Base-by-base conservation (phyloP, 345 rosid genomes). In the Salix koriyanagi region DNA sequence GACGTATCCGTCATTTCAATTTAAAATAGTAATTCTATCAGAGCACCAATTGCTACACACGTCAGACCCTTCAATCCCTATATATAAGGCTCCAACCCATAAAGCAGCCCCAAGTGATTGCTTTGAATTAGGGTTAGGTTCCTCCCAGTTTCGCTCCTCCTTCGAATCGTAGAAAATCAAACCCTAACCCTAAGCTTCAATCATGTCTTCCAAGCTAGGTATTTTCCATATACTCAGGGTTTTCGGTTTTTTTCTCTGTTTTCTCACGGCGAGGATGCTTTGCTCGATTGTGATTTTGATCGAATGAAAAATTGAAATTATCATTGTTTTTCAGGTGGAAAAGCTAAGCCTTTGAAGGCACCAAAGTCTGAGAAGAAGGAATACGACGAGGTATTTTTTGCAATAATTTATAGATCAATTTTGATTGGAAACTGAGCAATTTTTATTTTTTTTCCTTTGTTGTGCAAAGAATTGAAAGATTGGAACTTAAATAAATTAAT, bases 311-410 rank as follows among this genome's bases (percentile, higher is more conserved):
- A 15, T 67, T 36, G 30, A 12, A 54, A 13, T 26, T 42, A 23
- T 36, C 19, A 67, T 3, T 75, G 5, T 21, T n/a, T 54, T 76
- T 84, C 56, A 90, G 93, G 93, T 81, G 97, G 97, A 80, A 92
- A 92, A 78, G 89, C 91, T 42, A 92, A 92, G 83, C 97, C 97
- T 77, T 86, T 92, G 97, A 92, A 92, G 92, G 87, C 83, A 65
- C 90, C 97, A 37, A 92, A 90, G 80, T 61, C 79, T 46, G 89
- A 82, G 0, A 91, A 91, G 92, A 91, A 90, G 71, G 94, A 89
- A 0, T 92, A 90, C 69, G 97, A 92, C 71, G 97, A 92, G 92
- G 97, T 92, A 84, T 34, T 78, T 1, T 18, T n/a, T 30, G 23
- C 7, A 23, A 65, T 37, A 3, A 58, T 62, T 61, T 1, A 37